Evolutionary conservation across 2,329 filamentous ascomycete genomes (phyloP).

Genomic region (Aspergillus ustus): DNA sequence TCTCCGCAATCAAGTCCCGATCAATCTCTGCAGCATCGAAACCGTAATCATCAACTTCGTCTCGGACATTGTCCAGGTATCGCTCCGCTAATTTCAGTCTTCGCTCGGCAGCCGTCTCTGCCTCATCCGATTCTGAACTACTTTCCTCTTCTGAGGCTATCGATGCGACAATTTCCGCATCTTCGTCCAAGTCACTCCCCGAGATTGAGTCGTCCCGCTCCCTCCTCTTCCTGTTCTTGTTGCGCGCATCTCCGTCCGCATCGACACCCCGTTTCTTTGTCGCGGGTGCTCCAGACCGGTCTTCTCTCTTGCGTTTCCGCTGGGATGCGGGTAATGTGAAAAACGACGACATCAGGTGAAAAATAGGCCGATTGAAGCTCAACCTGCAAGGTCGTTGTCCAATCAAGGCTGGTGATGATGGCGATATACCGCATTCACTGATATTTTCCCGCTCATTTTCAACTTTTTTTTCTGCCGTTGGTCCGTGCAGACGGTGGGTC

Average conservation of each 20-base stretch:
- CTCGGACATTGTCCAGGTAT: constrained; percentile 87
- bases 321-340: constrained; percentile 87
- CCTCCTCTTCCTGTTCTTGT: constrained; percentile 50
- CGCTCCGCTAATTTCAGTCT: constrained; percentile 85
- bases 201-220: constrained; percentile 81
- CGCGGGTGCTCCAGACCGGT: constrained; percentile 47
- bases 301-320: constrained; percentile 84
- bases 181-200: constrained; percentile 76
- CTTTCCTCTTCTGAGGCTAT: constrained; percentile 54
- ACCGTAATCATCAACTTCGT: constrained; percentile 79
- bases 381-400: constrained; percentile 8
- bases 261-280: constrained; percentile 52
- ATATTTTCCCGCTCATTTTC: constrained; percentile 20
- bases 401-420: constrained; percentile 8
- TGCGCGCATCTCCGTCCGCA: constrained; percentile 35
- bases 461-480: constrained; percentile 44
- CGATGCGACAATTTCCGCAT: constrained; percentile 57
- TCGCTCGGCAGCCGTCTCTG: constrained; percentile 88
- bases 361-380: constrained; percentile 1
- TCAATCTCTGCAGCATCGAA: constrained; percentile 96
- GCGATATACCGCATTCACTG: neutral
- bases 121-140: constrained; percentile 70
- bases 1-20: constrained; percentile 85
- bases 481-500: constrained; percentile 33
- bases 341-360: constrained; percentile 81